Percentiles rank a stretch among this genome's conserved stretches.
Evolutionary conservation across 805 yeast species (phyloP).

Genomic region (Candida argentea): DNA sequence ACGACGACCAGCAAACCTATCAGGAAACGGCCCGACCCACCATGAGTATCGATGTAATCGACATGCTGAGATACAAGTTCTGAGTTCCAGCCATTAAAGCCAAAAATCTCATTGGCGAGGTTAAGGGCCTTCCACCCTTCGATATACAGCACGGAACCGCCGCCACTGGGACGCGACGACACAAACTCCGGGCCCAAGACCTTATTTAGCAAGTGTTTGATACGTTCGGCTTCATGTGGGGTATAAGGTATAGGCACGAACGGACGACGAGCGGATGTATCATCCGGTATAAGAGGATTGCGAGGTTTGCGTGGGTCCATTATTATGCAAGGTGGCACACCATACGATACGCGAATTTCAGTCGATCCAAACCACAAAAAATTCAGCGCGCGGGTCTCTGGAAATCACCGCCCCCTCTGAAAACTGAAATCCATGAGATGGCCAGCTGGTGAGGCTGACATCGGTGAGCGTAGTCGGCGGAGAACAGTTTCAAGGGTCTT

Average conservation of each 20-base stretch:
- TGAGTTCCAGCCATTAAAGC: conserved; percentile 76
- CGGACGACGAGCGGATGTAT: conserved; percentile 5
- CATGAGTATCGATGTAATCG: conserved; percentile 59
- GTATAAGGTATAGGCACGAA: conserved; percentile 19
- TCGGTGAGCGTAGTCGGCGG: background rate
- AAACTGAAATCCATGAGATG: too few relatives aligned
- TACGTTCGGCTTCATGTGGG: conserved; percentile 22
- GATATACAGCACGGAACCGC: conserved; percentile 57
- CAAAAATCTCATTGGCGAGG: conserved; percentile 72
- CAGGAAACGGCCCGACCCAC: conserved; percentile 40
- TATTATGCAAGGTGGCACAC: too few relatives aligned
- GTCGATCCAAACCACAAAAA: too few relatives aligned
- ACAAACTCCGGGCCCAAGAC: conserved; percentile 69
- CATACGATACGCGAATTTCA: too few relatives aligned
- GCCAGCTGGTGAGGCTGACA: conserved; percentile 2
- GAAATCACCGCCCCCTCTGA: too few relatives aligned
- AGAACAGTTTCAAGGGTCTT: conserved; percentile 2
- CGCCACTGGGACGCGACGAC: conserved; percentile 67
- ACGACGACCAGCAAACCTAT: conserved; percentile 67
- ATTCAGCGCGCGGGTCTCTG: too few relatives aligned
- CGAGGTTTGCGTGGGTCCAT: too few relatives aligned
- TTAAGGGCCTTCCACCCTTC: conserved; percentile 82
- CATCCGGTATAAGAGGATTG: too few relatives aligned
- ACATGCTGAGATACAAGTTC: conserved; percentile 57
- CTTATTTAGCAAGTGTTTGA: conserved; percentile 23